Evolutionary conservation across 805 yeast genomes (phyloP).

Genomic region (Metschnikowia picachoensis): DNA sequence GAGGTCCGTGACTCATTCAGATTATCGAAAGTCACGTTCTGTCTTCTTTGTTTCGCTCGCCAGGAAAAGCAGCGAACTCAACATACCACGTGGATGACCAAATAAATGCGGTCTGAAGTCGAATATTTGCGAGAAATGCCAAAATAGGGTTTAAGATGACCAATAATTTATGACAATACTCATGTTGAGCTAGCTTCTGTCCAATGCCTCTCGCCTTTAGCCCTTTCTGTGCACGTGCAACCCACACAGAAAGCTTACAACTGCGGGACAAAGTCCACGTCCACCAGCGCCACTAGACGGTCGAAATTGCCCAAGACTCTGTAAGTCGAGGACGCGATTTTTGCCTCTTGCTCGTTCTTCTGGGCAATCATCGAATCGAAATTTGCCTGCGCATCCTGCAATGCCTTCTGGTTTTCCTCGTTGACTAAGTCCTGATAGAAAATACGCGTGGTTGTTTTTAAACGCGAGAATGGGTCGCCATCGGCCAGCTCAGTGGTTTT

Average conservation of each 20-base stretch:
- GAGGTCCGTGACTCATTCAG: no score
- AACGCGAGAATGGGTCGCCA: constrained; percentile 82
- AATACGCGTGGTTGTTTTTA: constrained; percentile 81
- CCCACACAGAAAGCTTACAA: background rate
- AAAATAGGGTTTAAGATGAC: no score
- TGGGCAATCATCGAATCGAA: constrained; percentile 38
- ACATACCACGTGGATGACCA: no score
- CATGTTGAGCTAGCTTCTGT: no score
- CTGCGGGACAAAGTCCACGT: constrained; percentile 32
- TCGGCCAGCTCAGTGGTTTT: constrained; percentile 42
- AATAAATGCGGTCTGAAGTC: no score
- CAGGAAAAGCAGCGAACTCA: no score
- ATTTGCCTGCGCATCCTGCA: constrained; percentile 48
- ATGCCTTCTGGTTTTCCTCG: constrained; percentile 57
- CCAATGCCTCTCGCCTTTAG: no score
- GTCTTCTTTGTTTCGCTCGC: no score
- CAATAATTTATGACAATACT: no score
- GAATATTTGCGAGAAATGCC: no score
- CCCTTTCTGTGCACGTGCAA: no score
- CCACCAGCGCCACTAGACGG: constrained; percentile 42
- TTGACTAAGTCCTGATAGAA: constrained; percentile 62
- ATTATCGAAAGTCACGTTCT: no score
- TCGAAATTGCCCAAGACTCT: constrained; percentile 59
- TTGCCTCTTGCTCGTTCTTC: constrained; percentile 42
- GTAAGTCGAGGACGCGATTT: constrained; percentile 48